phyloP scores from a whole-genome alignment of 2,329 filamentous ascomycete species.

The Alternaria sp. region DNA sequence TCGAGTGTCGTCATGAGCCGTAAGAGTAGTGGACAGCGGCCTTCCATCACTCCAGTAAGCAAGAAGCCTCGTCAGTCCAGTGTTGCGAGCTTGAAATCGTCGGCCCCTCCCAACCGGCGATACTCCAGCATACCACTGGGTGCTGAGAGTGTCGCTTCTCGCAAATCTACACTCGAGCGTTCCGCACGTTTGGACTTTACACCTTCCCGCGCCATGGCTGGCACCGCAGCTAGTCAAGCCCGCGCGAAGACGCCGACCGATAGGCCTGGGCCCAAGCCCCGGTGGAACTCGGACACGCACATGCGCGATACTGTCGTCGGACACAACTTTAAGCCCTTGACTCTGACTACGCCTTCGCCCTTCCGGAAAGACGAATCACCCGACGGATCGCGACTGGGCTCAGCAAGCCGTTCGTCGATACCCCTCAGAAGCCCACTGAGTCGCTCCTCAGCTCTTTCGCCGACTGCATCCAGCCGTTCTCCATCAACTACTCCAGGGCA shows the following conservation, averaged over 20 bases:
- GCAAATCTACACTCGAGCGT: constrained; percentile 23
- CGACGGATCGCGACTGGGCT: constrained; percentile 30
- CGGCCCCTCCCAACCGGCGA: constrained; percentile 52
- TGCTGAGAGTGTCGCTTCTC: constrained; percentile 20
- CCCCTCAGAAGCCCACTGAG: constrained; percentile 46
- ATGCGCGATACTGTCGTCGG: constrained; percentile 48
- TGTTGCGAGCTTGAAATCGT: constrained; percentile 51
- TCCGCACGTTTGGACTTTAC: constrained; percentile 26
- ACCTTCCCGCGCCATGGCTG: constrained; percentile 33
- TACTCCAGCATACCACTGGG: constrained; percentile 56
- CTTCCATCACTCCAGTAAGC: constrained; percentile 52
- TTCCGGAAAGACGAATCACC: constrained; percentile 32
- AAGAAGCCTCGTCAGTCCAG: constrained; percentile 57
- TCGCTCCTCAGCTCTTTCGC: constrained; percentile 35
- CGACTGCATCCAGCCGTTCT: constrained; percentile 26
- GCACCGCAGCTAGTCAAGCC: constrained; percentile 31
- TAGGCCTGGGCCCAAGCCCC: constrained; percentile 40
- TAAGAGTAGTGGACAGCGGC: constrained; percentile 56
- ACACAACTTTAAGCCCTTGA: constrained; percentile 48
- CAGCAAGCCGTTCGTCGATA: constrained; percentile 39
- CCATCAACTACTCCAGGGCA: constrained; percentile 41
- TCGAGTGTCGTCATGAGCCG: constrained; percentile 67
- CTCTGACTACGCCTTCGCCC: constrained; percentile 44
- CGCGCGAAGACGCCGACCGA: constrained; percentile 39
- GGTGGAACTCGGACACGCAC: constrained; percentile 50